Evolutionary conservation across 2,329 filamentous ascomycete species (phyloP), one percentile per base, ranked within the genome.

Genomic region (Monilinia fructicola): DNA sequence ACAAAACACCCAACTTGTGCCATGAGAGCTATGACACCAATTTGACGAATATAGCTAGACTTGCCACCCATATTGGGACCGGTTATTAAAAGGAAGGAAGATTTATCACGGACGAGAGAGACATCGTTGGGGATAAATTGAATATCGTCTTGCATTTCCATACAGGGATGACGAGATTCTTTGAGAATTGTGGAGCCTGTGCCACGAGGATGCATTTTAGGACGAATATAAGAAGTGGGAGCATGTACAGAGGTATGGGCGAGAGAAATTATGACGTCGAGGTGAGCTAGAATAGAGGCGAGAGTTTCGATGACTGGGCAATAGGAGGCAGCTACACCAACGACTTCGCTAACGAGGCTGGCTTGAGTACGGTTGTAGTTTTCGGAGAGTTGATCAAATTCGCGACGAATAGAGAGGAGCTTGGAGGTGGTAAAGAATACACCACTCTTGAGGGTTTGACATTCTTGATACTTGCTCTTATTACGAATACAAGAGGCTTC

Each of bases 61-160:
- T 99, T 99, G 73, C 95, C 95, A 72, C 95, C 96, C 95, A 99
- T 99, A 79, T 99, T 99, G 61, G 95, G 95, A 0, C 95, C 95
- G 0, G 94, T 98, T 76, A 69, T 70, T 9, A 72, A 69, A 7
- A 97, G 84, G 79, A 99, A 98, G 3, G 94, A 93, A 0, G 92
- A 96, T 58, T 86, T 83, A 67, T 89, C 88, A 11, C 93, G 88
- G 6, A 86, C 83, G 48, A 99, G 86, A 64, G 88, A 87, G 28
- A 98, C 92, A 73, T 99, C 94, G 77, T 99, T 99, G 66, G 94
- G 97, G 78, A 99, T 99, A 81, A 99, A 99, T 69, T 94, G 93
- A 53, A 99, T 89, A 74, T 99, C 95, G 74, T 99, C 96, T 79
- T 99, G 95, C 86, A 97, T 93, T 78, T 99, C 95, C 87, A 99